Base-by-base conservation (phyloP, 2,329 filamentous ascomycete species). In the Botryosphaeria dothidea region DNA sequence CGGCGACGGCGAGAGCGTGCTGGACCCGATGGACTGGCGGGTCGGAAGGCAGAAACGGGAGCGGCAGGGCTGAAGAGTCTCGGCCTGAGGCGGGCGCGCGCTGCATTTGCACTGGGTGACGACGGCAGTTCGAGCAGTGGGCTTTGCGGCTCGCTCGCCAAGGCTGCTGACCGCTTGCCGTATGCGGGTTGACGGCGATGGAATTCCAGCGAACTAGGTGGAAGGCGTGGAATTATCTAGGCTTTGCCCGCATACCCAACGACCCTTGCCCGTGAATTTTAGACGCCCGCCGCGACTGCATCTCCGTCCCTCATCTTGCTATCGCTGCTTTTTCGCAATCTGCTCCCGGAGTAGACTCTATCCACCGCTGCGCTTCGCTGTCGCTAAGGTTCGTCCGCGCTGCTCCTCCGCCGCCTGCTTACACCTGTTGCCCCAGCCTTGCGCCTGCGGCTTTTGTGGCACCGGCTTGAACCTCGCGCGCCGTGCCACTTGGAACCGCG, bases 171-270 rank as follows among this genome's bases (percentile, higher is more conserved):
- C 56, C 56, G 56, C 56, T 36, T 60, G 41, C 56, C 56, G 56
- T 9, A 46, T 60, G 38, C 56, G 56, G 56, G 36, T n/a, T 36
- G 36, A 31, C 15, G 23, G 15, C 56, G 36, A 60, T 60, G 56
- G 56, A 60, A 60, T 21, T 34, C 56, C 56, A 60, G 56, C 56
- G 61, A 63, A 63, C 36, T 29, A 36, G 34, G 46, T 52, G 48
- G 61, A 63, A 63, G 46, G 38, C 45, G 46, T 63, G 34, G 61
- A 63, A 54, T 41, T 45, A 38, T 63, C 61, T 63, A 63, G 61
- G 13, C 49, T 52, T 49, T 38, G 46, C 58, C 58, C 48, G 46
- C 61, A 31, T 60, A 60, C 46, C 46, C 61, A 54, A 63, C 45
- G 61, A 63, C 49, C 46, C 46, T 45, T 52, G 61, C 23, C 36